phyloP scores from a whole-genome alignment of 352 stramenopile species.

The Phytophthora agathidicida region DNA sequence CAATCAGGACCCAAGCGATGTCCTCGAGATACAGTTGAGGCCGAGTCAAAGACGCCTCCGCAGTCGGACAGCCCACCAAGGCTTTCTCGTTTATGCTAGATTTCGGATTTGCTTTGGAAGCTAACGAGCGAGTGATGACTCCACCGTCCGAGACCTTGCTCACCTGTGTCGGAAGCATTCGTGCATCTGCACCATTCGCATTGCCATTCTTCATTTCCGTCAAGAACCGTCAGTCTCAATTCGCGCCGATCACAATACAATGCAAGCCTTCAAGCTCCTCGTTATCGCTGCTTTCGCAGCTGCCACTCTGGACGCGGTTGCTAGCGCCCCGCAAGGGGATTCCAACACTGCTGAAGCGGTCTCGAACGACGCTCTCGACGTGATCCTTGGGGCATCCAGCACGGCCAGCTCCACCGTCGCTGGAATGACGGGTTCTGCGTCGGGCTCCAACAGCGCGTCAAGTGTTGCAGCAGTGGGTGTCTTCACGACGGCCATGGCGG shows the following conservation, averaged over 20 bases:
- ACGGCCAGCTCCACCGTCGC: constrained; percentile 4
- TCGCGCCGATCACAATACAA: constrained; percentile 1
- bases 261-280: constrained; percentile 23
- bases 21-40: constrained; percentile 21
- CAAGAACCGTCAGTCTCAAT: constrained; percentile 5
- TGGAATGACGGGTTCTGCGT: background rate
- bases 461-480: constrained; percentile 1
- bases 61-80: constrained; percentile 13
- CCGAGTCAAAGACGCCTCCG: constrained; percentile 4
- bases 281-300: constrained; percentile 1
- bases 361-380: constrained; percentile 20
- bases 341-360: constrained; percentile 14
- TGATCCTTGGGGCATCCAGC: constrained; percentile 30
- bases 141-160: background rate
- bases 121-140: constrained; percentile 17
- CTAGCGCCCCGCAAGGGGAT: constrained; percentile 8
- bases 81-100: background rate
- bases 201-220: constrained; percentile 20
- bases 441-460: constrained; percentile 17
- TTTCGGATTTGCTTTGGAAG: constrained; percentile 6
- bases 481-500: constrained; percentile 12
- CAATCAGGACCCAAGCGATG: constrained; percentile 6
- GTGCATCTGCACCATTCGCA: background rate
- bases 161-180: background rate
- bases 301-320: constrained; percentile 7